A percentile compares a stretch with the other conserved stretches of the same genome.
Conservation (phyloP, 2,329 filamentous ascomycete species). For the Botrytis fragariae region DNA sequence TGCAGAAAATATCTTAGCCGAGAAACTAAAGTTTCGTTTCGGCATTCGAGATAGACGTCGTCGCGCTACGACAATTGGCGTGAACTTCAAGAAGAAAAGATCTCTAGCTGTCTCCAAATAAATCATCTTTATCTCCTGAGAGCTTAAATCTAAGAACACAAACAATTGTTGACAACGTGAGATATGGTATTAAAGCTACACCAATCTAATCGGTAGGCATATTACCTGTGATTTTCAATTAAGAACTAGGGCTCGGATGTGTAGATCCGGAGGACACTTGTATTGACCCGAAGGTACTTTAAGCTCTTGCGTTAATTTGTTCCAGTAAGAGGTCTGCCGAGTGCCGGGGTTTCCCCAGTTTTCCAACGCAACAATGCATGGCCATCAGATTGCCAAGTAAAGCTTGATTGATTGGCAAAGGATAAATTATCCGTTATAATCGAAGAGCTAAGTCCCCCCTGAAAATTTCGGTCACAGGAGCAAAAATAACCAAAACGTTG, state of each 20-base stretch:
- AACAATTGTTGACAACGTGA: background rate
- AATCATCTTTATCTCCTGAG: background rate
- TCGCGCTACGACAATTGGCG: background rate
- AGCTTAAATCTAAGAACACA: background rate
- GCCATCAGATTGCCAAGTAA: conserved; percentile 8
- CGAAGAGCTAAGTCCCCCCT: background rate
- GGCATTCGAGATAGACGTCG: background rate
- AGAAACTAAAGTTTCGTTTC: background rate
- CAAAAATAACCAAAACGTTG: background rate
- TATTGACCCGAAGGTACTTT: background rate
- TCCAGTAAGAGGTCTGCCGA: background rate
- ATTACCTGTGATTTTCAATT: background rate
- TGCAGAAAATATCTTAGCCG: conserved; percentile 1
- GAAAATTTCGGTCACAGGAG: background rate
- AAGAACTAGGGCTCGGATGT: background rate
- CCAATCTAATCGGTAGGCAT: background rate
- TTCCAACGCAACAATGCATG: conserved; percentile 3
- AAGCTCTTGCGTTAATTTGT: background rate
- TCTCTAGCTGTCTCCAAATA: background rate
- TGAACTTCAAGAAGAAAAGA: background rate
- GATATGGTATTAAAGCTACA: background rate
- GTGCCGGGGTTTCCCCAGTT: background rate
- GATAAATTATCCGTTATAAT: conserved; percentile 14
- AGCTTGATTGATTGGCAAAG: background rate
- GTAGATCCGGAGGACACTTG: background rate